Percentiles rank a stretch among this genome's conserved stretches.
These are phyloP conservation scores for Mortierella sp. DNA, from an alignment of 371 early-diverging fungal genomes.

Conservation along the genomic window DNA sequence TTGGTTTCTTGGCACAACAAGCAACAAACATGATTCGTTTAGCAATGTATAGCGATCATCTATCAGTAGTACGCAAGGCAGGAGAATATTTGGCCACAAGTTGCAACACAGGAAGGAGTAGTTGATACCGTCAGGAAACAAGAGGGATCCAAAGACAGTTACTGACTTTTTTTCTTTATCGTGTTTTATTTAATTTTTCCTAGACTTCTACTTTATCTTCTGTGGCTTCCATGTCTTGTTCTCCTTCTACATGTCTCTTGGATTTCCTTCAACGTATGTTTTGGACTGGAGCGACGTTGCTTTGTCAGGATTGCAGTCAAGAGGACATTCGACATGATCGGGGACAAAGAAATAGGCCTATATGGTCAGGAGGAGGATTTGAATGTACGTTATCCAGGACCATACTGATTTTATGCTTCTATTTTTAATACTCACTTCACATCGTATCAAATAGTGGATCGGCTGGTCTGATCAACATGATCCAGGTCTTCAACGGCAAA, in stretches of 20 bases:
- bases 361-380: too few relatives aligned
- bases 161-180: conserved; percentile 1
- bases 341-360: too few relatives aligned
- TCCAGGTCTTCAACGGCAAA: conserved; percentile 78
- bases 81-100: neutral
- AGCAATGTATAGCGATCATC: neutral
- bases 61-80: neutral
- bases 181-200: conserved; percentile 2
- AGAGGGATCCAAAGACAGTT: neutral
- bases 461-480: conserved; percentile 85
- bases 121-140: neutral
- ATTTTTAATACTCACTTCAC: neutral
- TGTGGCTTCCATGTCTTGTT: conserved; percentile 89
- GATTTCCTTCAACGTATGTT: conserved; percentile 82
- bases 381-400: neutral
- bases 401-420: neutral
- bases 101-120: neutral
- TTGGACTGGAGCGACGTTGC: neutral
- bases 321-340: neutral
- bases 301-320: neutral
- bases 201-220: conserved; percentile 87
- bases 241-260: conserved; percentile 87
- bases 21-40: neutral
- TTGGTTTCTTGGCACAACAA: neutral
- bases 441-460: conserved; percentile 71